phyloP scores from a whole-genome alignment of 768 basidiomycete species.

The Saitozyma sp. region DNA sequence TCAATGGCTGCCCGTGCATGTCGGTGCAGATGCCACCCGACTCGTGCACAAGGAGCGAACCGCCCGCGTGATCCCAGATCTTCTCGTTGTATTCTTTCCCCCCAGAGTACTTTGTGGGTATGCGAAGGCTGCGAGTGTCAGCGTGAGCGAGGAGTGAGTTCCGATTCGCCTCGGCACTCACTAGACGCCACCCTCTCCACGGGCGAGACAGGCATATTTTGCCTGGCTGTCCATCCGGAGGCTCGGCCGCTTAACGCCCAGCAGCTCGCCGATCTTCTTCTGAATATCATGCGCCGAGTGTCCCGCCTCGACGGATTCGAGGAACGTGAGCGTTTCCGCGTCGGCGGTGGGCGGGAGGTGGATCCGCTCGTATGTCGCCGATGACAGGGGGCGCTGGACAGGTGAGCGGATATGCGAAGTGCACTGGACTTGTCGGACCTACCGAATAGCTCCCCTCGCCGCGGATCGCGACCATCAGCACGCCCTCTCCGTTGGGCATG shows the following conservation, averaged over 20 bases:
- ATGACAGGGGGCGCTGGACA: conserved; percentile 60
- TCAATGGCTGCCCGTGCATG: conserved; percentile 70
- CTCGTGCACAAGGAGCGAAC: conserved; percentile 78
- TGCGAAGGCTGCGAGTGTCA: conserved; percentile 39
- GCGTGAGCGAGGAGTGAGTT: conserved; percentile 8
- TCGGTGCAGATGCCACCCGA: conserved; percentile 88
- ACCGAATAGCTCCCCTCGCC: conserved; percentile 65
- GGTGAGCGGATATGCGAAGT: neutral
- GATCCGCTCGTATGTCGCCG: conserved; percentile 58
- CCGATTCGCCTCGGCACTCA: conserved; percentile 53
- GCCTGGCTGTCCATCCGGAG: conserved; percentile 94
- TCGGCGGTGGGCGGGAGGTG: conserved; percentile 55
- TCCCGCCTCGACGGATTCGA: conserved; percentile 88
- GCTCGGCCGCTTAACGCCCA: conserved; percentile 67
- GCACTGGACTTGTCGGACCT: conserved; percentile 10
- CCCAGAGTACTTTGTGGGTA: conserved; percentile 53
- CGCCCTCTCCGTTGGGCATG: conserved; percentile 60
- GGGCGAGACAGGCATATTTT: conserved; percentile 82
- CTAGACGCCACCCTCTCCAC: conserved; percentile 72
- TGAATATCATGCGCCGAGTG: conserved; percentile 90
- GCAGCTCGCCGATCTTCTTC: conserved; percentile 65
- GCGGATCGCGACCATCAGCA: conserved; percentile 80
- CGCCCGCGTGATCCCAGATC: conserved; percentile 98
- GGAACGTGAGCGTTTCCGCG: conserved; percentile 62
- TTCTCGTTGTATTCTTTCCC: conserved; percentile 78